Percentiles rank a stretch among this genome's conserved stretches.
phyloP scores from a whole-genome alignment of 768 basidiomycete genomes.

The Phylloporus rhodoxanthus region DNA sequence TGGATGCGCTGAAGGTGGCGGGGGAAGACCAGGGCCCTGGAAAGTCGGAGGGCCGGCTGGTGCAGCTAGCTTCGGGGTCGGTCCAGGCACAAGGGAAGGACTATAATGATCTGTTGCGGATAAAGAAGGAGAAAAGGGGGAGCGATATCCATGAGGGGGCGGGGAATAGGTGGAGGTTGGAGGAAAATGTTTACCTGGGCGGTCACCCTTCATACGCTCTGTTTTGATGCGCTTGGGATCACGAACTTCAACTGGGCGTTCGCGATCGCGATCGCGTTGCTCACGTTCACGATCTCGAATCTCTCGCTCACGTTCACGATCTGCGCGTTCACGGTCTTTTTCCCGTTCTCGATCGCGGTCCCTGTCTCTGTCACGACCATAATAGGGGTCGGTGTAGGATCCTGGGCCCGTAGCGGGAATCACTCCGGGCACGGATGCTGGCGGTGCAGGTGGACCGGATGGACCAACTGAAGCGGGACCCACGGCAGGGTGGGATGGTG shows the following conservation, averaged over 20 bases:
- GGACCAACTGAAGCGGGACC: constrained; percentile 32
- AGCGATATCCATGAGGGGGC: constrained; percentile 30
- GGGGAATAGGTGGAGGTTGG: constrained; percentile 24
- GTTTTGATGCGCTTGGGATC: constrained; percentile 60
- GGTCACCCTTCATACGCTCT: constrained; percentile 42
- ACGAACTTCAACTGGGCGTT: constrained; percentile 42
- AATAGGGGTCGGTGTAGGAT: constrained; percentile 35
- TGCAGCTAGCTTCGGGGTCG: constrained; percentile 34
- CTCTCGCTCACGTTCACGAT: constrained; percentile 36
- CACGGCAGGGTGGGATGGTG: constrained; percentile 32
- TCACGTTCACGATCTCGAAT: constrained; percentile 32
- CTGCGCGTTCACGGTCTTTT: constrained; percentile 36
- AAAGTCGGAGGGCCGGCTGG: constrained; percentile 28
- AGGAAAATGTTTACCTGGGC: constrained; percentile 35
- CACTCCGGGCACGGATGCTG: constrained; percentile 28
- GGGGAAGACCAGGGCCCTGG: constrained; percentile 34
- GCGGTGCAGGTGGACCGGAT: constrained; percentile 30
- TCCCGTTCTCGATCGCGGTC: constrained; percentile 39
- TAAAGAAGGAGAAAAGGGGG: constrained; percentile 20
- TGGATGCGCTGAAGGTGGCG: constrained; percentile 28
- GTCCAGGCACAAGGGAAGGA: constrained; percentile 34
- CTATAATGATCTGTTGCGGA: constrained; percentile 32
- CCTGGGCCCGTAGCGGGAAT: constrained; percentile 27
- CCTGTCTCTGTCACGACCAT: constrained; percentile 34
- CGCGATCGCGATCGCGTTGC: constrained; percentile 41